Base-by-base conservation (phyloP, 176 grass and related monocot species). In the Cenchrus purpureus region DNA sequence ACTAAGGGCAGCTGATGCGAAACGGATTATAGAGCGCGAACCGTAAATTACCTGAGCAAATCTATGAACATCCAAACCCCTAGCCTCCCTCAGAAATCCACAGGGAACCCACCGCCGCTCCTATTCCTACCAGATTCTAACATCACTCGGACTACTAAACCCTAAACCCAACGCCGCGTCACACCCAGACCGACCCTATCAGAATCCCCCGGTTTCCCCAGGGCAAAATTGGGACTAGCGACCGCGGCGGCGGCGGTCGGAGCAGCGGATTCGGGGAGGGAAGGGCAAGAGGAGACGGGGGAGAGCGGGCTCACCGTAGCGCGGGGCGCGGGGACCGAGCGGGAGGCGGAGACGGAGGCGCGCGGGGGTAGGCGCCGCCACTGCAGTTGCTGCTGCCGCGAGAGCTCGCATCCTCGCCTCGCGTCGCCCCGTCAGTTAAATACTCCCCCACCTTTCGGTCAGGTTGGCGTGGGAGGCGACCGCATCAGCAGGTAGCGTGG, bases 341-440 rank as follows among this genome's bases (percentile, higher is more conserved):
- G 73, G 50, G 49, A 50, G 46, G 2, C 44, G 71, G 46, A 76
- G 58, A 5, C 57, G 82, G 68, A 82, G 40, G 8, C 67, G 76
- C 44, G 63, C 63, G 64, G 83, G 78, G 52, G 52, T 34, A 72
- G 84, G 79, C 80, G 80, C 84, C 80, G 84, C 84, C 72, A 89
- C 83, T 86, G 74, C 84, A 79, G 74, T 73, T 66, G 58, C 80
- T 78, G 88, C 78, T 43, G 77, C 69, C 74, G 79, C 79, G 67
- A 90, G 59, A 83, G 88, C 84, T 73, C 74, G 84, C 88, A 86
- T 89, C 75, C 53, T 82, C 77, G 2, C 61, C n/a, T 19, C 68
- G 48, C 6, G 57, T 44, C 25, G 81, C 1, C 75, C 71, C 37
- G 52, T 60, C 75, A 9, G 67, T 64, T 90, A 90, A 86, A 83